Conservation (phyloP, 345 rosid species). For the Eutrema heterophyllum region DNA sequence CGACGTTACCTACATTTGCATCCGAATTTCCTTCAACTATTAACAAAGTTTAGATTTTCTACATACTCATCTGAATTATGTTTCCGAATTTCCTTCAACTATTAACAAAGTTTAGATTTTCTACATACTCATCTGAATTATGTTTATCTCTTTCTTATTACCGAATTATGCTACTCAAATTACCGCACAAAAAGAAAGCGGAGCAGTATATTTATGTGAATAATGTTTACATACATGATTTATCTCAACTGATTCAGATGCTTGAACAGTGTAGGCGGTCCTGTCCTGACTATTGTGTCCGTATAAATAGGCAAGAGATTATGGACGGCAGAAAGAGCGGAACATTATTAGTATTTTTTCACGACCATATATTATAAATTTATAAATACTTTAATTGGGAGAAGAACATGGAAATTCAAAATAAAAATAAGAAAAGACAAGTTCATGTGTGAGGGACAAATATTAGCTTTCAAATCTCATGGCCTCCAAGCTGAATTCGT, state of each 20-base stretch:
- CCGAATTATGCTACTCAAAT: background rate
- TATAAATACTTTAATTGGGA: background rate
- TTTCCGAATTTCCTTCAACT: background rate
- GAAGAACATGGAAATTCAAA: background rate
- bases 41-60: background rate
- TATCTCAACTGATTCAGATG: background rate
- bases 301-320: background rate
- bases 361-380: background rate
- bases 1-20: background rate
- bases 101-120: background rate
- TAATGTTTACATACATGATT: background rate
- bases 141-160: background rate
- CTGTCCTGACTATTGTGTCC: background rate
- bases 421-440: conserved; percentile 16
- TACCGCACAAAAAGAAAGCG: too few species aligned
- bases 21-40: background rate
- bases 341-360: background rate
- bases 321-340: background rate
- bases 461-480: conserved; percentile 19
- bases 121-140: background rate
- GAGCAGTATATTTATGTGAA: too few species aligned
- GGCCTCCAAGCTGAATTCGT: conserved; percentile 22
- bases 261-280: background rate
- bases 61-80: background rate
- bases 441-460: conserved; percentile 29